Base-by-base conservation (phyloP, 2,329 filamentous ascomycete genomes). In the Hypoxylon sp. region DNA sequence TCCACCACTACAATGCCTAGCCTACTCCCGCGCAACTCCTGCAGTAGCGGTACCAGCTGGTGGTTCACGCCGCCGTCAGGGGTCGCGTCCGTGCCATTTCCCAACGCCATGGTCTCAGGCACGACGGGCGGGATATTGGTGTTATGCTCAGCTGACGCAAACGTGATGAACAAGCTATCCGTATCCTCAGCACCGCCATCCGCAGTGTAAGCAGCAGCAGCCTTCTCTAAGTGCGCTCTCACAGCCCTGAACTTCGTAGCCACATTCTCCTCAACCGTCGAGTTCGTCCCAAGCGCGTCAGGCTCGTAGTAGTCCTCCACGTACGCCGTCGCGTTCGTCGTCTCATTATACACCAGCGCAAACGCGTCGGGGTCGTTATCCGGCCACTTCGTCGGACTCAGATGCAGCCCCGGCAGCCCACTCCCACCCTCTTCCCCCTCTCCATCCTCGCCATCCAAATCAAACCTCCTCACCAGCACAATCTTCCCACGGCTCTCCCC, bases 1-100 rank as follows among this genome's bases (percentile, higher is more conserved):
- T 86, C 85, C 74, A 87, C 80, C 77, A 87, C 84, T 13, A 86
- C 80, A 66, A 86, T 83, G 0, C 84, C 85, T n/a, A 86, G 54
- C 55, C 84, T 78, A 73, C 82, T 80, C 2, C 83, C 83, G 48
- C 76, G 78, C 63, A 81, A 68, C 3, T 68, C 50, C 55, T 77
- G 64, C 26, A 86, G 68, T 24, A 81, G 76, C 0, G 75, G 63
- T 4, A 81, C 61, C 1, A 86, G 68, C 51, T 78, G 77, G 17
- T 84, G 74, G 67, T 87, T 86, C 0, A 87, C 80, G 3, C 84
- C 84, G 0, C 80, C 79, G 1, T 73, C 47, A 0, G 80, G 81
- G 29, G 81, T 83, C 8, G 73, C 70, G 0, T 72, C 73, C 3
- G 76, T 74, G 1, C 77, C 79, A 50, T 82, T 59, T 0, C 84